Percentiles rank a stretch among this genome's conserved stretches.
Evolutionary conservation across 371 early-diverging fungal species (phyloP).

Genomic region (Entomophthora muscae): DNA sequence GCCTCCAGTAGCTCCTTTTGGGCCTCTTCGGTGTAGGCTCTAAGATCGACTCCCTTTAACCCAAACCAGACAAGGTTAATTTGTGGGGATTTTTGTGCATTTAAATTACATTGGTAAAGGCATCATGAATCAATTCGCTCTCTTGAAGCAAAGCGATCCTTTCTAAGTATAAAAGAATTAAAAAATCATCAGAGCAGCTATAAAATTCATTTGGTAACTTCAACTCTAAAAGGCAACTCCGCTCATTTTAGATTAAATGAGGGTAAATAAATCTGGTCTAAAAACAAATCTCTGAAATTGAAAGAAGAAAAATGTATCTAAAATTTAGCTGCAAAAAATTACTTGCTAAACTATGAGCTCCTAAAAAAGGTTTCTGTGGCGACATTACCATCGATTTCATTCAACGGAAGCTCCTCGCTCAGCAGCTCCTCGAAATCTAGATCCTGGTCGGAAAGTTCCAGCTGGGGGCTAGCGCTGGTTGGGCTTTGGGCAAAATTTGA

Average conservation of each 20-base stretch:
- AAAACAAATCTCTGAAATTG: too few species aligned
- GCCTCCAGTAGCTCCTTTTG: not conserved
- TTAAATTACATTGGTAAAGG: not conserved
- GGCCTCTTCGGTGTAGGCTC: not conserved
- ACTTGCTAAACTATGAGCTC: not conserved
- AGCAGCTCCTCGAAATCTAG: not conserved
- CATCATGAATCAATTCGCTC: not conserved
- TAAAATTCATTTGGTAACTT: too few species aligned
- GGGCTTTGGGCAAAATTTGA: too few species aligned
- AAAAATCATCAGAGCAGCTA: not conserved
- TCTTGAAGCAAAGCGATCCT: not conserved
- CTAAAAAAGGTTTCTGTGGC: not conserved
- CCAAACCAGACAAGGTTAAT: not conserved
- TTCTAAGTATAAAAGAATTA: not conserved
- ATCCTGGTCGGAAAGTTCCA: not conserved
- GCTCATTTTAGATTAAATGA: too few species aligned
- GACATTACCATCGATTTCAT: not conserved
- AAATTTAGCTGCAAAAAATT: not conserved
- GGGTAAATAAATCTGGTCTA: too few species aligned
- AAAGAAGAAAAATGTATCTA: too few species aligned
- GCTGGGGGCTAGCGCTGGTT: too few species aligned
- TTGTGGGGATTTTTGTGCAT: not conserved
- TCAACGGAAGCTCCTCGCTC: not conserved
- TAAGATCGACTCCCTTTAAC: not conserved
- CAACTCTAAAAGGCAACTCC: too few species aligned